These are phyloP conservation scores for Endocalyx cinctus DNA, from an alignment of 2,329 filamentous ascomycete species.

Conservation along the genomic window DNA sequence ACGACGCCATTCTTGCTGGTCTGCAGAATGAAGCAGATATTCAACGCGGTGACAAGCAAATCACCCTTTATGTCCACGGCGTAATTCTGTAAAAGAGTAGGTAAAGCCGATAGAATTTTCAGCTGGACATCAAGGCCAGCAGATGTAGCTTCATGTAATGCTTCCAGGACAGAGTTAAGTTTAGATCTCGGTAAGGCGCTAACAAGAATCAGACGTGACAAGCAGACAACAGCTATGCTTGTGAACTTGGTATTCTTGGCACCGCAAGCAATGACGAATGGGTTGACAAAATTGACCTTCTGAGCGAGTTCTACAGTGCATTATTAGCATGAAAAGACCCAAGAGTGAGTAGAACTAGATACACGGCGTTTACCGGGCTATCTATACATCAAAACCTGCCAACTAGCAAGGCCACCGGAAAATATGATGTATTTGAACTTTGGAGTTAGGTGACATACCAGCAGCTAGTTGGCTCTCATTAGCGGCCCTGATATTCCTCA, in stretches of 20 bases:
- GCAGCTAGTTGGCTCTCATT: constrained; percentile 73
- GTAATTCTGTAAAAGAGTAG: constrained; percentile 87
- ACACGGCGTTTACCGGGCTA: no score
- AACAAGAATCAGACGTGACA: constrained; percentile 83
- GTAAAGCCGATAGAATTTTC: constrained; percentile 89
- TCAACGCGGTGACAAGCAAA: constrained; percentile 74
- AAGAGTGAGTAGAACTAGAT: no score
- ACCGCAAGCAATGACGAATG: constrained; percentile 88
- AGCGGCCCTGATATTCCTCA: constrained; percentile 69
- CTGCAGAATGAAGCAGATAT: constrained; percentile 89
- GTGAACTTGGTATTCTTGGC: constrained; percentile 90
- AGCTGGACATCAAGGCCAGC: constrained; percentile 85
- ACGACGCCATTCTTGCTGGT: constrained; percentile 89
- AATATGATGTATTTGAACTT: no score
- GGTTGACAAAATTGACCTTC: constrained; percentile 79
- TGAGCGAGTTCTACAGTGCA: constrained; percentile 68
- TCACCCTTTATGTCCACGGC: constrained; percentile 74
- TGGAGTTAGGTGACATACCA: constrained; percentile 42
- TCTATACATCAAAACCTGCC: no score
- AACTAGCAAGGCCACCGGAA: no score
- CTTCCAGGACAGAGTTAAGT: constrained; percentile 81
- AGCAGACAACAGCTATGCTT: constrained; percentile 77
- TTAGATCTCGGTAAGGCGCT: constrained; percentile 73
- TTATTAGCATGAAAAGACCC: constrained; percentile 10
- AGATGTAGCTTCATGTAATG: constrained; percentile 78